phyloP scores from a whole-genome alignment of 2,329 filamentous ascomycete species.

The Laburnicola sp. region DNA sequence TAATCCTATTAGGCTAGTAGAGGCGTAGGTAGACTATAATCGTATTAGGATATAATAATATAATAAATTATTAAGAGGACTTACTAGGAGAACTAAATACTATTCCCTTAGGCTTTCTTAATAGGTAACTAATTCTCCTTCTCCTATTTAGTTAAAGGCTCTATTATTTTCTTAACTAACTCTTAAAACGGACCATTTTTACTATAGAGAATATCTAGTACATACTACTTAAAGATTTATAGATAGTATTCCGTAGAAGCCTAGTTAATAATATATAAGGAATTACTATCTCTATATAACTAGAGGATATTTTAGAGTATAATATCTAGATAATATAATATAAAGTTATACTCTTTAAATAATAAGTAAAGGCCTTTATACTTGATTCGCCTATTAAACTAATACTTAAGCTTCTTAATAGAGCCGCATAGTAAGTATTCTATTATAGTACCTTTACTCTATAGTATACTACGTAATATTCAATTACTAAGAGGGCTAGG shows the following conservation, averaged over 20 bases:
- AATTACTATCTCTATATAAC: background rate
- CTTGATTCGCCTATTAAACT: slow-evolving; percentile 5
- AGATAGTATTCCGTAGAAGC: slow-evolving; percentile 10
- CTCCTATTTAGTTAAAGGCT: slow-evolving; percentile 7
- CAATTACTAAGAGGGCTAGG: slow-evolving; percentile 6
- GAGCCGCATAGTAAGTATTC: slow-evolving; percentile 6
- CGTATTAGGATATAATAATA: slow-evolving; percentile 1
- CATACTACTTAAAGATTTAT: slow-evolving; percentile 8
- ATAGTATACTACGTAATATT: slow-evolving; percentile 6
- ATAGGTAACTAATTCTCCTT: slow-evolving; percentile 1
- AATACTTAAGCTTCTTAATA: slow-evolving; percentile 5
- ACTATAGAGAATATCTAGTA: slow-evolving; percentile 5
- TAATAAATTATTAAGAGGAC: background rate
- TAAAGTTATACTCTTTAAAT: slow-evolving; percentile 3
- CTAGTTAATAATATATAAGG: slow-evolving; percentile 7
- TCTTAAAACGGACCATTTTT: slow-evolving; percentile 7
- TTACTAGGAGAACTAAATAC: background rate
- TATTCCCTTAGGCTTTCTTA: slow-evolving; percentile 10
- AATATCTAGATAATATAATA: slow-evolving; percentile 8
- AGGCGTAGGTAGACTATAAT: background rate
- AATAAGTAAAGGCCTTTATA: slow-evolving; percentile 2
- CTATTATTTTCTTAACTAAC: slow-evolving; percentile 9
- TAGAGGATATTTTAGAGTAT: slow-evolving; percentile 5
- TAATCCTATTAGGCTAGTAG: background rate
- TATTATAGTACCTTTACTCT: slow-evolving; percentile 8